Evolutionary conservation across 2,329 filamentous ascomycete genomes (phyloP), one percentile per base, ranked within the genome.

Genomic region (Chrysoporthe puriensis): DNA sequence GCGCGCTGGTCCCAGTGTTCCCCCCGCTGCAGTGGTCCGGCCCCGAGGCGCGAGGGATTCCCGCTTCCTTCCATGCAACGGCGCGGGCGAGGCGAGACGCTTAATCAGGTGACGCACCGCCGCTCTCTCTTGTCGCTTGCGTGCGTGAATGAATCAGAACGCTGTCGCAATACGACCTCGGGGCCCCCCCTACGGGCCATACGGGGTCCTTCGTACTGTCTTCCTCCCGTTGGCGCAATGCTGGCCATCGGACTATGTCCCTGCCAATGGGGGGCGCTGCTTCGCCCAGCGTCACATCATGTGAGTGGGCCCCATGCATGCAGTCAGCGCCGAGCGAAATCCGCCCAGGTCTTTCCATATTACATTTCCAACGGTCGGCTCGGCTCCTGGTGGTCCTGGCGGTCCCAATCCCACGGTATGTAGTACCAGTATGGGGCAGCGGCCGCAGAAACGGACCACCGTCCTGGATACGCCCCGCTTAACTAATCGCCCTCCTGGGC

Each of bases 71-170:
- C 21, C 32, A 32, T 54, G 50, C 32, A 21, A 52, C 48, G 14
- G 1, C 4, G 48, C 26, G 50, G 50, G 32, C 50, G 50, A 26
- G 26, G 16, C 13, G 26, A 26, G 26, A 11, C 13, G 50, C 50
- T 54, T 32, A 34, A 54, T 54, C 50, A 32, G 50, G 32, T 34
- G 50, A 26, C 26, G 26, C 26, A 26, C 26, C 26, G 26, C 26
- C 26, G 26, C 26, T 2, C 26, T 26, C 26, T 26, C 26, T 26
- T 26, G 26, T 26, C 48, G 21, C 48, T 32, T 52, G 48, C n/a
- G 48, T 13, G 48, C 26, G 50, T 54, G 50, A 54, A 9, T 54
- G 50, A 54, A 54, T 54, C 50, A 54, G 50, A 54, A 21, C 21
- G 50, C 50, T 54, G 50, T 16, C 50, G 11, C 32, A 34, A 54